Base-by-base conservation (phyloP, 257 asterid genomes). In the Echites panduratus region DNA sequence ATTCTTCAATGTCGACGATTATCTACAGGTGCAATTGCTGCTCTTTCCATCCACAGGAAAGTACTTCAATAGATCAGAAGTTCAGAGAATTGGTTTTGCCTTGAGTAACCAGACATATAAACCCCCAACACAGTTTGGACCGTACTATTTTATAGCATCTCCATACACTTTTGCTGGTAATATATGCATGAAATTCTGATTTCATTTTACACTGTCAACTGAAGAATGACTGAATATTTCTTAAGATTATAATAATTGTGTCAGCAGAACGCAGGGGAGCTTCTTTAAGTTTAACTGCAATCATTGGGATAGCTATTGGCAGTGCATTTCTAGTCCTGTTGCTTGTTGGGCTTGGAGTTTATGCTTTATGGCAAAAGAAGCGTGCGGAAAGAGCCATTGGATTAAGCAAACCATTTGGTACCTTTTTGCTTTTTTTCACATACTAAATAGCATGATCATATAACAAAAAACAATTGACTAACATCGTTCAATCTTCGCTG, bases 121-220 rank as follows among this genome's bases (percentile, higher is more conserved):
- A 83, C 99, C 99, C 20, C 96, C 99, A 7, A 76, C 56, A n/a
- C 86, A 84, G 78, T 92, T 92, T 70, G 99, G 99, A 26, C 99
- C 99, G 0, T 95, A 95, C 81, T 90, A 88, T 77, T 95, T 92
- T 45, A 85, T 87, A 38, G 99, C 96, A 26, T 78, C 85, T 47
- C 89, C 95, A 0, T 95, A 95, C 70, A 40, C 79, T 67, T 92
- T 91, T 53, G 85, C 85, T 74, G 97, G 96, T 89, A 82, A 7
- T 74, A 52, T 32, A 29, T 7, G 29, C 66, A 43, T 27, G 12
- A 47, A 40, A 65, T 40, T 73, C 64, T 57, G 45, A 27, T 41
- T 68, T 19, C 45, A 40, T n/a, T 27, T 27, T 4, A n/a, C 43
- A 63, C 19, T 52, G 48, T 8, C 9, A 13, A 9, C 20, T 48